phyloP scores from a whole-genome alignment of 2,329 filamentous ascomycete species.

The Calcarisporium arbuscula region DNA sequence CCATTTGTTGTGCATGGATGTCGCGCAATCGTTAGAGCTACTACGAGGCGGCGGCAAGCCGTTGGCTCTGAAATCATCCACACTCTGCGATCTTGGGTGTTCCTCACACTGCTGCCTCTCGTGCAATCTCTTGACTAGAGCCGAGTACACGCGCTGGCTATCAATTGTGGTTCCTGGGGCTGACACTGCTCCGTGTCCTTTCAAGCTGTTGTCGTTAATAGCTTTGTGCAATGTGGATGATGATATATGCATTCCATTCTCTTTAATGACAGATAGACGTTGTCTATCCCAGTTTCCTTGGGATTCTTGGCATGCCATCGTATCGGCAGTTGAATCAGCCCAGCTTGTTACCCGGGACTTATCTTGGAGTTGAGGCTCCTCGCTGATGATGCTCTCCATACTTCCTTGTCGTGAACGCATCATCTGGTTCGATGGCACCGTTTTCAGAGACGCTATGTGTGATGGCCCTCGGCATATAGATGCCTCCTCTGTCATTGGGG shows the following conservation, averaged over 20 bases:
- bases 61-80: conserved; percentile 2
- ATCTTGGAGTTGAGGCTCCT: conserved; percentile 36
- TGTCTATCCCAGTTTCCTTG: conserved; percentile 44
- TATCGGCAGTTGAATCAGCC: conserved; percentile 57
- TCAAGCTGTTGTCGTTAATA: neutral
- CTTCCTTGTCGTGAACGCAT: conserved; percentile 49
- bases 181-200: too few relatives aligned
- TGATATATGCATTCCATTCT: conserved; percentile 37
- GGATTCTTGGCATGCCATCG: conserved; percentile 37
- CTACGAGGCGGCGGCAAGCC: conserved; percentile 9
- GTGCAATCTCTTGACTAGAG: conserved; percentile 51
- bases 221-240: conserved; percentile 28
- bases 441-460: conserved; percentile 43
- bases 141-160: conserved; percentile 56
- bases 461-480: conserved; percentile 43
- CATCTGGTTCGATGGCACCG: conserved; percentile 37
- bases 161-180: conserved; percentile 34
- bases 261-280: conserved; percentile 59
- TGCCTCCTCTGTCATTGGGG: conserved; percentile 30
- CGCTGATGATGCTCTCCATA: conserved; percentile 40
- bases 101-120: conserved; percentile 25
- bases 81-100: neutral
- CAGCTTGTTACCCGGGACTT: conserved; percentile 67
- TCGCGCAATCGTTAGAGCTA: conserved; percentile 11
- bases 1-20: conserved; percentile 12